Base-by-base conservation (phyloP, 179 eudicot genomes). In the Silene noctiflora region DNA sequence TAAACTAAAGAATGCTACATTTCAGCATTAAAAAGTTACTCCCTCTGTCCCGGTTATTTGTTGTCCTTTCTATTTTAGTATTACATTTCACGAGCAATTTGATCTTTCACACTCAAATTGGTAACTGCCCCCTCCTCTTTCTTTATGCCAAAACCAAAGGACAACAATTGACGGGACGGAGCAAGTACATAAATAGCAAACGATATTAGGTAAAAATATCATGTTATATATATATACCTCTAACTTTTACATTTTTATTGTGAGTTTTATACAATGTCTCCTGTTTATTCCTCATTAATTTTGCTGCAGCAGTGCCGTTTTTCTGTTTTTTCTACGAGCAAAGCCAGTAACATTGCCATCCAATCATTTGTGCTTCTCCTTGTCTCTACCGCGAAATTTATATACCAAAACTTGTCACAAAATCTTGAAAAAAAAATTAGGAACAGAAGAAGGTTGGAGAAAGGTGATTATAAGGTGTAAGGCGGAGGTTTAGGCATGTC, bases 401-500 rank as follows among this genome's bases (percentile, higher is more conserved):
- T 72, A 58, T 64, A 78, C 76, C 39, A 22, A 77, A 69, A 60
- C 64, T 20, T 60, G 25, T 60, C 51, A 44, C 51, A 44, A 11
- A 44, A 44, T 44, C 51, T 1, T 44, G 7, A 44, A 44, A 44
- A 44, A 44, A 44, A 10, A 10, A 6, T 39, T 11, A 44, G 48
- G 48, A 9, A 42, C 48, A 42, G 12, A 42, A 42, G 48, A 42
- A 42, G 48, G 9, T 42, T 42, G 48, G 12, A 42, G 48, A 42
- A 13, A 35, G 22, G 42, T 6, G 19, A 29, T 79, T 74, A 79
- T 21, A 58, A 19, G 16, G 75, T 22, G 77, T 83, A 78, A 44
- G 85, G 83, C 16, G 69, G 68, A 19, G 93, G 93, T 33, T 20
- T 73, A 2, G 93, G 89, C 87, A 87, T 25, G 79, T 68, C 83